Evolutionary conservation across 257 asterid genomes (phyloP).

Genomic region (Misopates orontium): DNA sequence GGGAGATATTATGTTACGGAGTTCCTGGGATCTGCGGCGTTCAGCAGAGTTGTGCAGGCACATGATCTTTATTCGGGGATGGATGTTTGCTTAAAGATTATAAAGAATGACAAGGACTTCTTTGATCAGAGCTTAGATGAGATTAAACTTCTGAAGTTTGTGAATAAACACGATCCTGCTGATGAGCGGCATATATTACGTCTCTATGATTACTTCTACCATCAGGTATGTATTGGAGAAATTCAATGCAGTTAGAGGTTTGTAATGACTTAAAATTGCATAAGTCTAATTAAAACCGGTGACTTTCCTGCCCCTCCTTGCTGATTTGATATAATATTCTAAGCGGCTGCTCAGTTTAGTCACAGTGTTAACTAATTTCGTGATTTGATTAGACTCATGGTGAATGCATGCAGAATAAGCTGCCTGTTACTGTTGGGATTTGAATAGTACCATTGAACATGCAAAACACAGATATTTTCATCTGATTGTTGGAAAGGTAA

Average conservation of each 20-base stretch:
- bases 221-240: constrained; percentile 56
- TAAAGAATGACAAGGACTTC: constrained; percentile 86
- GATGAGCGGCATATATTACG: constrained; percentile 80
- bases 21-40: constrained; percentile 86
- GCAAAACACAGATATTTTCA: no score
- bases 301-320: no score
- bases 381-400: no score
- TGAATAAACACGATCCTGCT: constrained; percentile 82
- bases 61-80: constrained; percentile 69
- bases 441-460: no score
- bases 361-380: no score
- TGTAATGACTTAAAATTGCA: background rate
- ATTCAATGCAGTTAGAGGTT: background rate
- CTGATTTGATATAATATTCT: no score
- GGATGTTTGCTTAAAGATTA: constrained; percentile 90
- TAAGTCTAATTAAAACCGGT: no score
- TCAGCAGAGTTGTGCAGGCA: constrained; percentile 89
- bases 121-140: constrained; percentile 93
- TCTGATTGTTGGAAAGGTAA: no score
- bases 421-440: no score
- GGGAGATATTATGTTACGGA: constrained; percentile 72
- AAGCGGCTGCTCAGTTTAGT: no score
- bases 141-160: constrained; percentile 84
- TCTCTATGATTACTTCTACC: constrained; percentile 84
- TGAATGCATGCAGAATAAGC: no score